These are phyloP conservation scores for Laburnicola sp. DNA, from an alignment of 2,329 filamentous ascomycete genomes.

Conservation along the genomic window DNA sequence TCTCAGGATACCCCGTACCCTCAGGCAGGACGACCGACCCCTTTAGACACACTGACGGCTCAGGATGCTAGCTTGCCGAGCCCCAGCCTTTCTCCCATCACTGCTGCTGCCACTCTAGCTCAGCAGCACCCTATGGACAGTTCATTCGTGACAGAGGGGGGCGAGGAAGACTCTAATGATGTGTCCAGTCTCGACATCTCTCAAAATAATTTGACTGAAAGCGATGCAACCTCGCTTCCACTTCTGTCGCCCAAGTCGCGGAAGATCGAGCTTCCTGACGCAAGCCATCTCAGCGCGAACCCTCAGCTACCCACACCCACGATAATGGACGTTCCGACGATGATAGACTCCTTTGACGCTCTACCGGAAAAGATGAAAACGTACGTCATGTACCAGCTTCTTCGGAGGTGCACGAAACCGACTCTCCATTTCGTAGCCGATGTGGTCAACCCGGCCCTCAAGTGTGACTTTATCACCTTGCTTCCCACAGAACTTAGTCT, in stretches of 20 bases:
- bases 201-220: conserved; percentile 20
- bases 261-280: conserved; percentile 26
- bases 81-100: conserved; percentile 87
- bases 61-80: conserved; percentile 94
- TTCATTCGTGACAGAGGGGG: conserved; percentile 27
- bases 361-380: conserved; percentile 91
- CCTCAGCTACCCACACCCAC: conserved; percentile 44
- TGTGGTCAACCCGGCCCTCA: conserved; percentile 89
- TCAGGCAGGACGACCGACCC: conserved; percentile 46
- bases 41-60: conserved; percentile 69
- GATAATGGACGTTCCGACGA: conserved; percentile 77
- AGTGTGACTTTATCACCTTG: conserved; percentile 86
- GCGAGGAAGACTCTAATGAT: conserved; percentile 41
- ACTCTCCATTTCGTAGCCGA: conserved; percentile 88
- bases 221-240: conserved; percentile 18
- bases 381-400: conserved; percentile 94
- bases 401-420: conserved; percentile 83
- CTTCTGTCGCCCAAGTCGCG: conserved; percentile 23
- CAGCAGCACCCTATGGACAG: conserved; percentile 41
- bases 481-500: conserved; percentile 85
- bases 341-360: conserved; percentile 87
- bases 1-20: conserved; percentile 16
- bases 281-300: conserved; percentile 25
- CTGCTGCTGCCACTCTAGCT: conserved; percentile 69
- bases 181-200: conserved; percentile 44